phyloP scores from a whole-genome alignment of 2,329 filamentous ascomycete genomes.

The Cercospora janseana region DNA sequence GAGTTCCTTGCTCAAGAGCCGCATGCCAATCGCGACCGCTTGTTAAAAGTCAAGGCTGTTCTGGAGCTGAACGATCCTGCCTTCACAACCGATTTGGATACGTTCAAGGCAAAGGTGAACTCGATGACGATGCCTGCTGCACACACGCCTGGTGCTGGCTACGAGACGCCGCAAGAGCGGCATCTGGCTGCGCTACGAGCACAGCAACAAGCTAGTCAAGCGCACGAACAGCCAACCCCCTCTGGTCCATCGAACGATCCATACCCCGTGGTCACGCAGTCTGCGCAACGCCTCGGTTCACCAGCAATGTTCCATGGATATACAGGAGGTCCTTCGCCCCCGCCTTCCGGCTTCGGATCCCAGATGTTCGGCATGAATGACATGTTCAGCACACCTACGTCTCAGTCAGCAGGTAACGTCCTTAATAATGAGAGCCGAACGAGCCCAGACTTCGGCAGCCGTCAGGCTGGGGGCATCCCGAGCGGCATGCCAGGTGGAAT shows the following conservation, averaged over 20 bases:
- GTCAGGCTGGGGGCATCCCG: constrained; percentile 14
- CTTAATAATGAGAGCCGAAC: constrained; percentile 10
- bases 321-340: constrained; percentile 21
- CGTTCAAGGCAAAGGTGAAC: constrained; percentile 28
- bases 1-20: constrained; percentile 32
- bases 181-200: constrained; percentile 9
- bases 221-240: constrained; percentile 33
- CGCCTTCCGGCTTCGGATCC: constrained; percentile 30
- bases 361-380: constrained; percentile 33
- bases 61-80: constrained; percentile 25
- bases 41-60: constrained; percentile 29
- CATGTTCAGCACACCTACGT: constrained; percentile 14
- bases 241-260: constrained; percentile 24
- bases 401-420: not conserved
- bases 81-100: constrained; percentile 24
- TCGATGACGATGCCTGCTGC: constrained; percentile 27
- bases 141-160: constrained; percentile 22
- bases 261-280: constrained; percentile 18
- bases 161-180: constrained; percentile 25
- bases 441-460: constrained; percentile 19
- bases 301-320: constrained; percentile 29
- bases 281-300: constrained; percentile 29
- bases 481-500: constrained; percentile 29
- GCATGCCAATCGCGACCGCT: constrained; percentile 31
- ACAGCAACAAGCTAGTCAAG: constrained; percentile 23